phyloP scores from a whole-genome alignment of 2,329 filamentous ascomycete genomes.

The Claviceps lovelessii region DNA sequence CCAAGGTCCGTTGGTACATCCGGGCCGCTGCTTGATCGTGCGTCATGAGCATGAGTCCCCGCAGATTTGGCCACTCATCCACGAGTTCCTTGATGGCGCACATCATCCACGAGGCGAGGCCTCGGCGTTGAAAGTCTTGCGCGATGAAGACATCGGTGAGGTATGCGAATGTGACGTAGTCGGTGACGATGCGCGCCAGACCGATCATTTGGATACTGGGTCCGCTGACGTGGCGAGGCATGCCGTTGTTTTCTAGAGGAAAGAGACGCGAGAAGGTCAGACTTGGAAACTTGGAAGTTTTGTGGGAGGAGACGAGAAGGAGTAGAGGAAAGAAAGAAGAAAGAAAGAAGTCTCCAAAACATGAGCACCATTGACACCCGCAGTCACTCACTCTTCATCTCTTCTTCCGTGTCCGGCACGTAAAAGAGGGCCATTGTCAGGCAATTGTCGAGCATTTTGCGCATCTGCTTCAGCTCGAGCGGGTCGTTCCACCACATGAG shows the following conservation, averaged over 20 bases:
- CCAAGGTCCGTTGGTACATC: conserved; percentile 35
- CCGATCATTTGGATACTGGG: conserved; percentile 23
- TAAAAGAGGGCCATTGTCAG: conserved; percentile 46
- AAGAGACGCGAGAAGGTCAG: background rate
- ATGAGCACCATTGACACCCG: too few relatives aligned
- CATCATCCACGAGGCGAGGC: conserved; percentile 53
- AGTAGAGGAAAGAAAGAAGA: background rate
- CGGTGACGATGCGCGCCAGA: conserved; percentile 47
- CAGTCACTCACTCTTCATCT: conserved; percentile 22
- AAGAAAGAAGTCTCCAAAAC: too few relatives aligned
- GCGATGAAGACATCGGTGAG: conserved; percentile 53
- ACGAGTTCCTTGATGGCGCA: conserved; percentile 42
- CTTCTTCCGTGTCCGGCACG: conserved; percentile 22
- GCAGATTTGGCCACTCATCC: conserved; percentile 41
- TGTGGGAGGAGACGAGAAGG: background rate
- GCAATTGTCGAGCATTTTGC: conserved; percentile 40
- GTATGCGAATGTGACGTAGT: conserved; percentile 54
- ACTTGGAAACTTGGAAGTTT: background rate
- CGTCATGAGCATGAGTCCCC: conserved; percentile 43
- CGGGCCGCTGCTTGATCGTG: conserved; percentile 23
- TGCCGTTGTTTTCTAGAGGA: conserved; percentile 17
- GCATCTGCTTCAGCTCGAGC: conserved; percentile 32
- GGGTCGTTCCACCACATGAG: conserved; percentile 47
- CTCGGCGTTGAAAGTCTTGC: conserved; percentile 42
- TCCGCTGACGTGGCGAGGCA: conserved; percentile 16